Evolutionary conservation across 257 asterid genomes (phyloP).

Genomic region (Primulina tabacum): DNA sequence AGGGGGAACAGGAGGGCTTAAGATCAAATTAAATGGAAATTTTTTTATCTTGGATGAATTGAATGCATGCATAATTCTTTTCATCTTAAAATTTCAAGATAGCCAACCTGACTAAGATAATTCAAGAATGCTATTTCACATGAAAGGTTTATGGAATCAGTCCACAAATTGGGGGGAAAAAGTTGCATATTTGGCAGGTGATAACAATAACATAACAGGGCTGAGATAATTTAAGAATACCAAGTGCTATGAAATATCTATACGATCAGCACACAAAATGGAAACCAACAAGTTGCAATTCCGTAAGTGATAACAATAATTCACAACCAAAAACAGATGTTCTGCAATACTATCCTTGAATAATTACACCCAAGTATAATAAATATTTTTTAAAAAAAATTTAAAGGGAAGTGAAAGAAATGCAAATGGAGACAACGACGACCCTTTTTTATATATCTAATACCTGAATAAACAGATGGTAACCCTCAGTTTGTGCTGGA

Average conservation of each 20-base stretch:
- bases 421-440: not conserved
- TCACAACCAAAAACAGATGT: not conserved
- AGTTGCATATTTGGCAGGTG: not conserved
- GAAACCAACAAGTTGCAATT: not conserved
- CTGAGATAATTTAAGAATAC: not conserved
- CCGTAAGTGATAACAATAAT: not conserved
- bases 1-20: not conserved
- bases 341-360: not conserved
- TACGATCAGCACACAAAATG: not conserved
- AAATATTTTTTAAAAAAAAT: no score
- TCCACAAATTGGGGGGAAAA: not conserved
- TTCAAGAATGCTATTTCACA: not conserved
- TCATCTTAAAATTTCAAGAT: not conserved
- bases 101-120: not conserved
- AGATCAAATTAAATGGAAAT: no score
- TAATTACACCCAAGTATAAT: no score
- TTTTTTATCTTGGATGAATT: not conserved
- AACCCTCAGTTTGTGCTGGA: conserved; percentile 67
- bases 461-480: conserved; percentile 59
- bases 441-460: not conserved
- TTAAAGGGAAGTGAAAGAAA: not conserved
- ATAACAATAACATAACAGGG: not conserved
- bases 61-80: not conserved
- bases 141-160: not conserved
- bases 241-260: not conserved